These are phyloP conservation scores for Crithidia brevicula DNA, from an alignment of 208 protist genomes.

Conservation along the genomic window DNA sequence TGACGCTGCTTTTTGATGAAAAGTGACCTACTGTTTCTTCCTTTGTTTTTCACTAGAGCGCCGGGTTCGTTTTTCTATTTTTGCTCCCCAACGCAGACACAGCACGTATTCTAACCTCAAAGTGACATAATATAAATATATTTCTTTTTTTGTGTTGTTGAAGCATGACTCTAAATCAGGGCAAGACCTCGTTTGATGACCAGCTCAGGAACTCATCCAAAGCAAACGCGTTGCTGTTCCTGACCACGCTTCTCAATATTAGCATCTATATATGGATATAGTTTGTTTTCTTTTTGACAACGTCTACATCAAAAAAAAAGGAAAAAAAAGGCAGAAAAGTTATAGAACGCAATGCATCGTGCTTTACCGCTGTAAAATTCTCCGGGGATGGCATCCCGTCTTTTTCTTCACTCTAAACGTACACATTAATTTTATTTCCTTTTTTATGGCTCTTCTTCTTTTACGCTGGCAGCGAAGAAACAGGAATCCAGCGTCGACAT, in stretches of 20 bases:
- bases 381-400: neutral
- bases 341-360: no score
- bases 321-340: no score
- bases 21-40: neutral
- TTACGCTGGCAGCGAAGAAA: constrained; percentile 11
- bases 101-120: no score
- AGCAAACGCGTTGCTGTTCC: neutral
- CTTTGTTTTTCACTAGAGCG: neutral
- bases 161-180: neutral
- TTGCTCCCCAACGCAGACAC: no score
- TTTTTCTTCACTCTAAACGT: neutral
- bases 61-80: no score
- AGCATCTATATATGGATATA: neutral
- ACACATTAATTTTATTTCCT: neutral
- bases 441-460: constrained; percentile 2
- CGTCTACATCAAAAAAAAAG: neutral
- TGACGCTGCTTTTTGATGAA: constrained; percentile 47
- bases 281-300: no score
- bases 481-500: neutral
- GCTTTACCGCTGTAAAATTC: neutral
- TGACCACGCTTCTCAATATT: neutral
- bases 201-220: neutral
- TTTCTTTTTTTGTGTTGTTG: neutral
- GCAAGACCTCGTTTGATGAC: neutral
- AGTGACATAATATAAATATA: no score